Evolutionary conservation across 2,329 filamentous ascomycete species (phyloP).

Genomic region (Talaromyces sp.): DNA sequence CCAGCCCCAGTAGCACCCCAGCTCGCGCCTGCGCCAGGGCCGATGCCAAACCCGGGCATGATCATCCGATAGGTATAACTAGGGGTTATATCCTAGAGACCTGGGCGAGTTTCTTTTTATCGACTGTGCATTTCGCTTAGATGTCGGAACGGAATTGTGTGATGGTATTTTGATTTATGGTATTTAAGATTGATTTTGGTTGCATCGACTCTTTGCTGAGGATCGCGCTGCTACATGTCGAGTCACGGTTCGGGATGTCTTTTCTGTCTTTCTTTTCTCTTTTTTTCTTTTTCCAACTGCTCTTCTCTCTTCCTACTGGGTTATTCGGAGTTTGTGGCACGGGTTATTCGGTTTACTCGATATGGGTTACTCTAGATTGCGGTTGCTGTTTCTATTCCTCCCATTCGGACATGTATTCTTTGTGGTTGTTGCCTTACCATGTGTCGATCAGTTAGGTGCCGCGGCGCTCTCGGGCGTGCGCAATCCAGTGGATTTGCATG

Average conservation of each 20-base stretch:
- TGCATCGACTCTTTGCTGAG: neutral
- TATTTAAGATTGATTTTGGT: neutral
- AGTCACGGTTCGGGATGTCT: neutral
- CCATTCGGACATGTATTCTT: neutral
- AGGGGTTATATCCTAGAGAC: neutral
- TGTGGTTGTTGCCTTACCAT: neutral
- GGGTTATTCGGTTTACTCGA: neutral
- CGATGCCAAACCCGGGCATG: neutral
- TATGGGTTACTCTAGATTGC: neutral
- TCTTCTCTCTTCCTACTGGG: neutral
- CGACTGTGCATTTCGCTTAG: neutral
- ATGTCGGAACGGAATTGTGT: neutral
- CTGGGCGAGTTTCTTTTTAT: neutral
- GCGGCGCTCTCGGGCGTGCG: neutral
- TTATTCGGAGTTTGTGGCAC: neutral
- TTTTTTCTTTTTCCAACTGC: neutral
- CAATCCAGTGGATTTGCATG: neutral
- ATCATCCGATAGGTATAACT: neutral
- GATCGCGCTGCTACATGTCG: neutral
- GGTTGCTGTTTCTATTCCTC: neutral
- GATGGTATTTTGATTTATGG: neutral
- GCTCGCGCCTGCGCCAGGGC: constrained; percentile 5
- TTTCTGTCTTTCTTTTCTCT: neutral
- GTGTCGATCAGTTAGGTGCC: neutral
- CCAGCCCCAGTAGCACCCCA: neutral